Base-by-base conservation (phyloP, 2,329 filamentous ascomycete species). In the Neofusicoccum kwambonambiense region DNA sequence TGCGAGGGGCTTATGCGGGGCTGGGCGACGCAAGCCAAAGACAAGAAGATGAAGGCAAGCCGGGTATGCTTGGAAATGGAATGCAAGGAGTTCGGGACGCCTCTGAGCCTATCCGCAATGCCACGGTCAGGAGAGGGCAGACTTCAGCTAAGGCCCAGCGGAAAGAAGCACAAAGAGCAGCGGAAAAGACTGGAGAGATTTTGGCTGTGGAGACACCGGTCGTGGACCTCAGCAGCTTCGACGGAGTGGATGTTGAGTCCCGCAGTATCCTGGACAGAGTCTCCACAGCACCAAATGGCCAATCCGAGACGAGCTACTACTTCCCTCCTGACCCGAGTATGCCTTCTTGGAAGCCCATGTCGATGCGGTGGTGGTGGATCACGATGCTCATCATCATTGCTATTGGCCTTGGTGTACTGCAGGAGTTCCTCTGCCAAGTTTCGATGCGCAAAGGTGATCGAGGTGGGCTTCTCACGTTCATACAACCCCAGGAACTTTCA, bases 181-280 rank as follows among this genome's bases (percentile, higher is more conserved):
- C 80, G 1, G 75, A 81, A 39, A 76, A 79, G 67, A 77, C 74
- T 4, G 79, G 79, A 4, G 76, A 73, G 41, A 80, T 83, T 22
- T 74, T 82, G 15, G 79, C 78, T 39, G 72, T 82, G 35, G 68
- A 67, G 50, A 64, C 49, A 11, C 47, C 50, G 3, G 49, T 19
- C 2, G 72, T 82, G 3, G 80, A 82, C 60, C 75, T 82, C 64
- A 82, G 79, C 64, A 76, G 76, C 39, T 70, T 78, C 27, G 77
- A 76, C 13, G 77, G 74, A 45, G 69, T 68, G 19, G 71, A 77
- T 51, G 74, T 73, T 31, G 73, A 77, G 17, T 71, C 71, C 2
- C 69, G 72, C 27, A 74, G 71, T 45, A 70, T 71, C 19, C 62
- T 75, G 17, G 70, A 69, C 9, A 68, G 69, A 27, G 66, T 66